phyloP scores from a whole-genome alignment of 371 early-diverging fungal species.

The Mortierella sp. region DNA sequence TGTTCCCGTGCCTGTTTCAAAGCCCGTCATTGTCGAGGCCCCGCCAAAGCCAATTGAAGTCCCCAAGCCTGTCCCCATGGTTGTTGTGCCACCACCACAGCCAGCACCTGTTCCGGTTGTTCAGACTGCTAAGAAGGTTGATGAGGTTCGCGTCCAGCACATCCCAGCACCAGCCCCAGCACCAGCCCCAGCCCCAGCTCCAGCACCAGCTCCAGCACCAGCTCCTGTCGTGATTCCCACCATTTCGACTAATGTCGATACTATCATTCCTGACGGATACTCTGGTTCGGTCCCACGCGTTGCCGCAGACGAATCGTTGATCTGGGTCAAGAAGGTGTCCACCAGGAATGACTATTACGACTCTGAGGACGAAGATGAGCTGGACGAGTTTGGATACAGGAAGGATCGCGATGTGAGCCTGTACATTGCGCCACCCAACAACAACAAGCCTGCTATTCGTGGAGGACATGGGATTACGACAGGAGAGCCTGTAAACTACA shows the following conservation, averaged over 20 bases:
- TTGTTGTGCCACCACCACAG: not conserved
- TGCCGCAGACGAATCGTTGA: conserved; percentile 12
- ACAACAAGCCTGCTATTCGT: not conserved
- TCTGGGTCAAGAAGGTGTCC: conserved; percentile 32
- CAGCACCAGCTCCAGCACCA: conserved; percentile 2
- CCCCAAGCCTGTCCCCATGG: not conserved
- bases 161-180: not conserved
- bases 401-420: conserved; percentile 32
- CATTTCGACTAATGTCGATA: not conserved
- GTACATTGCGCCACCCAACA: not conserved
- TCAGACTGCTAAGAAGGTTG: too few species aligned
- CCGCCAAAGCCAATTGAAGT: too few species aligned
- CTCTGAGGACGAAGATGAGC: conserved; percentile 24
- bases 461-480: not conserved
- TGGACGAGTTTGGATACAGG: conserved; percentile 34
- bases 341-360: conserved; percentile 32
- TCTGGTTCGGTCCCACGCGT: conserved; percentile 13
- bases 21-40: not conserved
- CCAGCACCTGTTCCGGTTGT: too few species aligned
- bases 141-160: too few species aligned
- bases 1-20: not conserved
- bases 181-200: too few species aligned
- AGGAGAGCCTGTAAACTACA: not conserved
- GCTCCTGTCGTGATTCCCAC: not conserved
- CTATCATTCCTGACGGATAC: conserved; percentile 24